Evolutionary conservation across 176 grass and related monocot genomes (phyloP).

Genomic region (Oryza longistaminata): DNA sequence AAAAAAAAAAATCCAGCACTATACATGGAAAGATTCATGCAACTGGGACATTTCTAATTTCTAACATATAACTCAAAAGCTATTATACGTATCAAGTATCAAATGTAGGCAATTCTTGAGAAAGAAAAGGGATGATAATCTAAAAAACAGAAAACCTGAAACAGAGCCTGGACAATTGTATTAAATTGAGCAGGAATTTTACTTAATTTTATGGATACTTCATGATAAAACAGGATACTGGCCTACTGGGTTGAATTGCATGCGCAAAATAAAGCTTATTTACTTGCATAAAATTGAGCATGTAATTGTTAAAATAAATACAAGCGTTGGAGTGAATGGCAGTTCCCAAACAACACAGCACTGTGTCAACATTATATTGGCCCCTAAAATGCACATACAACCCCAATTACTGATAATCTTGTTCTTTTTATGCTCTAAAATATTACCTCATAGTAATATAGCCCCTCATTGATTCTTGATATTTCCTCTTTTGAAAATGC

Average conservation of each 20-base stretch:
- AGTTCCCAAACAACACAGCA: slow-evolving; percentile 15
- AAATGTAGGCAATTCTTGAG: not conserved
- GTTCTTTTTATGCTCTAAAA: slow-evolving; percentile 34
- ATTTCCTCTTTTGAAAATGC: slow-evolving; percentile 81
- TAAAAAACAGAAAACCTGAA: not conserved
- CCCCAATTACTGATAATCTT: slow-evolving; percentile 24
- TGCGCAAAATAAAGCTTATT: slow-evolving; percentile 1
- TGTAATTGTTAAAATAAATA: not conserved
- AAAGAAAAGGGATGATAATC: not conserved
- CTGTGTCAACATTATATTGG: not conserved
- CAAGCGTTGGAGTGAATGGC: not conserved
- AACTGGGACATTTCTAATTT: not conserved
- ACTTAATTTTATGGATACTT: not conserved
- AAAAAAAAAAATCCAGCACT: slow-evolving; percentile 2
- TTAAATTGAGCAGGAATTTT: slow-evolving; percentile 2
- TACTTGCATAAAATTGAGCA: slow-evolving; percentile 16
- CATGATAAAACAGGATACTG: slow-evolving; percentile 7
- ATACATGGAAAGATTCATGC: not conserved
- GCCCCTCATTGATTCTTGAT: slow-evolving; percentile 73
- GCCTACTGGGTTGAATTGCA: not conserved
- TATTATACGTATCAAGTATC: not conserved
- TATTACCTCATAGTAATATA: slow-evolving; percentile 88
- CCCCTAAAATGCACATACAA: not conserved
- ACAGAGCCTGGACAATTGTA: not conserved
- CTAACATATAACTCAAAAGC: slow-evolving; percentile 8